Evolutionary conservation across 2,329 filamentous ascomycete species (phyloP), one percentile per base, ranked within the genome.

Genomic region (Stachybotrys chlorohalonatus): DNA sequence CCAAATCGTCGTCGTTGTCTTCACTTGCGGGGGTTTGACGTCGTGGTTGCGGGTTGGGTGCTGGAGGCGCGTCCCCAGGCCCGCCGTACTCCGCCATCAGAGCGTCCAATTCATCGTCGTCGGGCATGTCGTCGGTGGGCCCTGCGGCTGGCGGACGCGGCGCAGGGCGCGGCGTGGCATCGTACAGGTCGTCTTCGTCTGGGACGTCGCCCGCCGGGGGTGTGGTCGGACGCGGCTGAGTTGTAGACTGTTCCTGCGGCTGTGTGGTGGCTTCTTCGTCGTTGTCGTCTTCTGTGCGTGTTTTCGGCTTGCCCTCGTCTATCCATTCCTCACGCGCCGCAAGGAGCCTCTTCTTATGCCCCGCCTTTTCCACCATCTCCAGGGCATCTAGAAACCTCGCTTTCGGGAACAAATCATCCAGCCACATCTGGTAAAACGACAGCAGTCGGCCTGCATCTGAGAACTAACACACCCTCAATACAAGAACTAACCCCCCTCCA

Each of bases 341-440:
- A 59, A 89, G 82, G 67, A 97, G 80, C 13, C 79, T 77, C 66
- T 89, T 92, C 63, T 87, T 90, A 70, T 96, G 94, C 1, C 94
- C 94, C 1, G 90, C 78, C 71, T 95, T 96, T 69, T 99, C 94
- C 2, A 97, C 89, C 76, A 97, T 96, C 46, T 80, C 75, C 7
- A 97, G 75, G 3, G 89, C 94, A 64, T 99, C 94, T 51, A 89
- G 81, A 65, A 99, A 99, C 65, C 91, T 93, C 6, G 93, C 94
- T 65, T 95, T 91, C 11, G 94, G 94, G 65, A 92, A 99, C 11
- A 99, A 77, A 65, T 96, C 91, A 70, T 99, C 93, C 2, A 99
- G 86, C 94, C 94, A 99, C 54, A 96, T 72, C 68, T 97, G 94
- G 67, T 97, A 99, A 67, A 95, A 89, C 30, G 89, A 90, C 51